Conservation (phyloP, 306 rosid species). For the Prunus salicina region DNA sequence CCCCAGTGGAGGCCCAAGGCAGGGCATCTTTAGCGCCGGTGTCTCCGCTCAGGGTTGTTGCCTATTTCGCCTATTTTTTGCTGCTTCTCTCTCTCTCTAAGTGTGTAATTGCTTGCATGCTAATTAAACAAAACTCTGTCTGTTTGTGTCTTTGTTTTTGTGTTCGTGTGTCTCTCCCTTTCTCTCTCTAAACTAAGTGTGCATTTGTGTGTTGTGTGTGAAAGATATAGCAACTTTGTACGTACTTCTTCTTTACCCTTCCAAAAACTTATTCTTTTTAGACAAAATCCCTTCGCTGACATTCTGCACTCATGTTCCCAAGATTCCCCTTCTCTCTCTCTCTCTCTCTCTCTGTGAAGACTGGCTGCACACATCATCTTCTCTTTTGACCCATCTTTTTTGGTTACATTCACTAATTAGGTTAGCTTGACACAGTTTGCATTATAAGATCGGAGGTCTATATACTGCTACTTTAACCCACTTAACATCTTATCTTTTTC, state of each 20-base stretch:
- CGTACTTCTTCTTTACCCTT: conserved; percentile 19
- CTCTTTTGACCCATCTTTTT: conserved; percentile 32
- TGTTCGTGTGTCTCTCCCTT: background rate
- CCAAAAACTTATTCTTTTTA: conserved; percentile 41
- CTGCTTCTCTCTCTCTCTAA: background rate
- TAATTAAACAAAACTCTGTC: background rate
- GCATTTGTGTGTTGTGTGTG: background rate
- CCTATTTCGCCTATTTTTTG: conserved; percentile 1
- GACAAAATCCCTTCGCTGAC: conserved; percentile 59
- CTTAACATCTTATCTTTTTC: background rate
- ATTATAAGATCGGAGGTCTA: background rate
- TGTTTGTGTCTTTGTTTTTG: conserved; percentile 26
- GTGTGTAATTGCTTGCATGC: background rate
- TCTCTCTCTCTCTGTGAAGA: background rate
- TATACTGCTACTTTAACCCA: background rate
- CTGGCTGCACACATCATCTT: conserved; percentile 3
- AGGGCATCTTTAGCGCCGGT: conserved; percentile 94
- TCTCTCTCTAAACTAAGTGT: too few relatives aligned
- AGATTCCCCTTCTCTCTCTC: conserved; percentile 16
- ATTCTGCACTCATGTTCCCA: conserved; percentile 74
- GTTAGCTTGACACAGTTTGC: background rate
- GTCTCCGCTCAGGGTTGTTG: conserved; percentile 69
- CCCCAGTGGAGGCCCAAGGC: conserved; percentile 73
- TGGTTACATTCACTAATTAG: background rate
- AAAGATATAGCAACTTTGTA: conserved; percentile 36